Percentiles rank a stretch among this genome's conserved stretches.
phyloP scores from a whole-genome alignment of 2,329 filamentous ascomycete species.

The Claviceps pusilla region DNA sequence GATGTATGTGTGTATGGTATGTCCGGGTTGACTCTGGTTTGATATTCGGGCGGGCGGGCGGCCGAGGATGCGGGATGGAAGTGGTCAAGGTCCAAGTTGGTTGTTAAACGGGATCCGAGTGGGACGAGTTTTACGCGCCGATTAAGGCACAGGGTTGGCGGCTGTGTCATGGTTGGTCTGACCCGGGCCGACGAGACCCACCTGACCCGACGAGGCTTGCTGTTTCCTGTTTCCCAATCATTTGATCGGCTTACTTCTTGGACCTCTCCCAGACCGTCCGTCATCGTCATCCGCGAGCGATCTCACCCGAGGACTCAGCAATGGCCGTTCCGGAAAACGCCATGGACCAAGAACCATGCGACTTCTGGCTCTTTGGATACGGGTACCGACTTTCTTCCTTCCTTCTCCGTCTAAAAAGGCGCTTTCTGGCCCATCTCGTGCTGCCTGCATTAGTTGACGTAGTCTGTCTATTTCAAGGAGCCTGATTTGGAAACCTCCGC shows the following conservation, averaged over 20 bases:
- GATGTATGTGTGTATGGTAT: background rate
- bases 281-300: too few species aligned
- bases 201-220: too few species aligned
- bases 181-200: too few species aligned
- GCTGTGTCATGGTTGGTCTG: too few species aligned
- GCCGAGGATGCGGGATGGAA: background rate
- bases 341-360: slow-evolving; percentile 23
- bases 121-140: background rate
- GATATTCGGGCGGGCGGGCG: background rate
- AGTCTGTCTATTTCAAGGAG: slow-evolving; percentile 35
- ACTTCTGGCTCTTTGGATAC: slow-evolving; percentile 96
- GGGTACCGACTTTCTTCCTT: slow-evolving; percentile 46
- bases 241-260: too few species aligned
- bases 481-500: slow-evolving; percentile 95
- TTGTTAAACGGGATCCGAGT: background rate
- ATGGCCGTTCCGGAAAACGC: slow-evolving; percentile 1
- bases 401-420: background rate
- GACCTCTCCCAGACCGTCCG: too few species aligned
- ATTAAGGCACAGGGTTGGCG: too few species aligned
- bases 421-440: background rate
- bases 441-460: background rate
- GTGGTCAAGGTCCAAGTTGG: background rate
- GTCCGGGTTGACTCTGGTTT: background rate
- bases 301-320: background rate
- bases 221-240: too few species aligned